Percentiles rank a stretch among this genome's conserved stretches.
These are phyloP conservation scores for Phialophora tarda DNA, from an alignment of 2,329 filamentous ascomycete species.

Conservation along the genomic window DNA sequence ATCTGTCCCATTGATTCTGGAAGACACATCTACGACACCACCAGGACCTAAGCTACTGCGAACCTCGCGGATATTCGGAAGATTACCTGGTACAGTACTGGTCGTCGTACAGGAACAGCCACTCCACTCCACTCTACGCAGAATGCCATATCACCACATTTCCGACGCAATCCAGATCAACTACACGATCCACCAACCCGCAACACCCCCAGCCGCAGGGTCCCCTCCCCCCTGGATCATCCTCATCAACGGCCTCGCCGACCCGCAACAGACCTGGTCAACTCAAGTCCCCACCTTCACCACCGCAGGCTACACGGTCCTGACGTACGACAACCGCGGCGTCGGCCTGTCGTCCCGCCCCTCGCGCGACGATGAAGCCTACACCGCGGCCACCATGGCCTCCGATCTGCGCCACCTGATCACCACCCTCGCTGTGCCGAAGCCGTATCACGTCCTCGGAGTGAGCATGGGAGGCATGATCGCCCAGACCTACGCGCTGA, in stretches of 20 bases:
- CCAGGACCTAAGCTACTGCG: too few relatives aligned
- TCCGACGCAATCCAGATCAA: conserved; percentile 22
- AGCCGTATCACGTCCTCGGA: conserved; percentile 25
- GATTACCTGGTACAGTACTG: not conserved
- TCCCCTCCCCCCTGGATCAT: conserved; percentile 15
- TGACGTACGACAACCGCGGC: conserved; percentile 32
- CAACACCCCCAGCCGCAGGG: not conserved
- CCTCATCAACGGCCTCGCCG: conserved; percentile 30
- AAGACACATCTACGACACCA: not conserved
- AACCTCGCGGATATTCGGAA: not conserved
- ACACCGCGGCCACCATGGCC: conserved; percentile 24
- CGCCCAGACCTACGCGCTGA: conserved; percentile 25
- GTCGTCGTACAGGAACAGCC: not conserved
- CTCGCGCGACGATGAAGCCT: conserved; percentile 9
- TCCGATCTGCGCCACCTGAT: conserved; percentile 21
- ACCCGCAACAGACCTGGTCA: conserved; percentile 25
- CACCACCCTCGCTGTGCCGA: conserved; percentile 6
- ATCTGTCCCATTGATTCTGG: not conserved
- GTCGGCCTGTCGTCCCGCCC: conserved; percentile 26
- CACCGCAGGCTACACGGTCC: conserved; percentile 23
- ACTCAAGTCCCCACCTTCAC: conserved; percentile 22
- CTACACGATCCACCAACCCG: conserved; percentile 21
- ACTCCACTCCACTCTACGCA: not conserved
- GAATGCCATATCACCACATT: conserved; percentile 18
- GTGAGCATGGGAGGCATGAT: conserved; percentile 33